Base-by-base conservation (phyloP, 2,329 filamentous ascomycete genomes). In the Fonsecaea pedrosoi region DNA sequence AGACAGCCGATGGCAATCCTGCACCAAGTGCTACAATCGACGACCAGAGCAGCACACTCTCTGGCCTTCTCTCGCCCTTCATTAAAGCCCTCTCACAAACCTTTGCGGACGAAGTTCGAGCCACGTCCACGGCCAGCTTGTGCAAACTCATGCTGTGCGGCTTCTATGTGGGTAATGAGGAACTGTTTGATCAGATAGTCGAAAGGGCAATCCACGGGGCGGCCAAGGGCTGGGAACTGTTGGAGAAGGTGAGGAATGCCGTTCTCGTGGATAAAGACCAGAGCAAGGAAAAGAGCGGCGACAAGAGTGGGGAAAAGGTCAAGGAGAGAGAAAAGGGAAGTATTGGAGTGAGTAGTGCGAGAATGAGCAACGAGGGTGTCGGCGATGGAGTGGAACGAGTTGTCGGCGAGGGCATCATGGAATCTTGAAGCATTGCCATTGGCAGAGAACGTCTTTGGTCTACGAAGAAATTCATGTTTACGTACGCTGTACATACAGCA, bases 41-140 rank as follows among this genome's bases (percentile, higher is more conserved):
- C 40, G 56, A 62, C 37, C 37, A 37, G 9, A 60, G 35, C 48
- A 53, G 15, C 13, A 54, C 50, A 13, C 58, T 68, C 37, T 55
- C 62, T n/a, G 60, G 56, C 30, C 88, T 94, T 75, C 85, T 98
- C 56, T 89, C 90, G 1, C 85, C 92, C 0, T 82, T 89, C 1
- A 88, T 67, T 81, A 86, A 70, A 81, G 84, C 45, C 75, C 87
- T 40, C 88, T 89, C 76, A 81, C 83, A 37, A 82, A 86, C 55
- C 80, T 90, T 55, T 81, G 81, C 82, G 55, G 80, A 79, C 4
- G 80, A 86, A 12, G 76, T 82, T 18, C 75, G 74, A 5, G 82
- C 83, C 79, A 81, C 9, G 78, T 82, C n/a, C 80, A 85, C 54
- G 79, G 78, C 25, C 80, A 82, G 64, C 55, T 77, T 84, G 2